Conservation (phyloP, 1,284 basidiomycete genomes). For the Cryptococcus sp. region DNA sequence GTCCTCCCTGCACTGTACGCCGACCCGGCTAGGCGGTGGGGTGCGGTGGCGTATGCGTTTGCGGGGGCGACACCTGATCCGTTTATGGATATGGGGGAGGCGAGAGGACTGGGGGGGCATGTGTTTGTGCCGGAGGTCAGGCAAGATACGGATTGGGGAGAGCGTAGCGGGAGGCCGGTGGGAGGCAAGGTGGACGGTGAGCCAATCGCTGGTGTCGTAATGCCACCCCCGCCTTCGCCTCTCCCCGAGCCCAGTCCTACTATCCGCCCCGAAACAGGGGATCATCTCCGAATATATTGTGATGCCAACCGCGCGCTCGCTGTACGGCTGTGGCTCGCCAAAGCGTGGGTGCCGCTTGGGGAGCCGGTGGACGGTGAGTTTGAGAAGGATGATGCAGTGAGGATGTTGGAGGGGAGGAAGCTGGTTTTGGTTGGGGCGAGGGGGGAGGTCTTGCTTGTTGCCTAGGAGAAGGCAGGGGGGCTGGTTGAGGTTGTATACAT, state of each 20-base stretch:
- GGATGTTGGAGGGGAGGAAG: slow-evolving; percentile 26
- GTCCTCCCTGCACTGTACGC: slow-evolving; percentile 22
- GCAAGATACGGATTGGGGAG: neutral
- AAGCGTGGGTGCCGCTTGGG: slow-evolving; percentile 9
- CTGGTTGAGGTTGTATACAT: no score
- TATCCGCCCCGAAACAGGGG: slow-evolving; percentile 34
- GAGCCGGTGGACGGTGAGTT: neutral
- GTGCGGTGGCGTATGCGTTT: slow-evolving; percentile 17
- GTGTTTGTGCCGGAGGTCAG: neutral
- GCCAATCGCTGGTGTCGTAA: no score
- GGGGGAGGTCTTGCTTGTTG: slow-evolving; percentile 39
- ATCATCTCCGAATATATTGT: slow-evolving; percentile 42
- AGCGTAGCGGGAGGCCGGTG: no score
- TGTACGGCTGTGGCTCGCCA: slow-evolving; percentile 37
- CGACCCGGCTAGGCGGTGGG: slow-evolving; percentile 15
- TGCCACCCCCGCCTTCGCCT: no score
- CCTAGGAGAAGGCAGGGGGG: slow-evolving; percentile 8
- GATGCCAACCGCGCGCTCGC: slow-evolving; percentile 29
- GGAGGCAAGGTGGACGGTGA: no score
- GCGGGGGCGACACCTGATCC: slow-evolving; percentile 42
- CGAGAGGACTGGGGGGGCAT: neutral
- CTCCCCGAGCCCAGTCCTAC: neutral
- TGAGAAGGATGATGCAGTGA: slow-evolving; percentile 1
- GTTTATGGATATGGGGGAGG: slow-evolving; percentile 18
- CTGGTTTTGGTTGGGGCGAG: slow-evolving; percentile 32